A percentile compares a stretch with the other conserved stretches of the same genome.
Evolutionary conservation across 257 asterid species (phyloP).

Genomic region (Nicotiana otophora): DNA sequence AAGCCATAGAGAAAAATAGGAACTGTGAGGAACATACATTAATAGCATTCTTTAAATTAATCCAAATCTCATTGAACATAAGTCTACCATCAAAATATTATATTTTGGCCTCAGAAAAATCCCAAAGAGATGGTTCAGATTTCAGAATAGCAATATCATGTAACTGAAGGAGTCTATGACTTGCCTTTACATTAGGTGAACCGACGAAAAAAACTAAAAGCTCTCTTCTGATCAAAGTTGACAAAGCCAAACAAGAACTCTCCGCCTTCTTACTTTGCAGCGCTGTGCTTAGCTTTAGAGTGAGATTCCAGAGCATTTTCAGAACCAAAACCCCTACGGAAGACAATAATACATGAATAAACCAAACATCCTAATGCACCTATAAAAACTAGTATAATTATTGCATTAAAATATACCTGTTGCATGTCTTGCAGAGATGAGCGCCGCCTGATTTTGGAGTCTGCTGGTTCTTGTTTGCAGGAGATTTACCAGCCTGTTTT

Average conservation of each 20-base stretch:
- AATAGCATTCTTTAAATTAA: background rate
- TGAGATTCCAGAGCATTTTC: constrained; percentile 56
- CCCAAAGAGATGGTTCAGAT: background rate
- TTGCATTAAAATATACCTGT: constrained; percentile 24
- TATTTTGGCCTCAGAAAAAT: background rate
- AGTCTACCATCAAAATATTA: background rate
- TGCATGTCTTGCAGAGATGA: constrained; percentile 59
- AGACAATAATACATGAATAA: background rate
- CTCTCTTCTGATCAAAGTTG: background rate
- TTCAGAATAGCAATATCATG: background rate
- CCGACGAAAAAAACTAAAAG: background rate
- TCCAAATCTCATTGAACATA: background rate
- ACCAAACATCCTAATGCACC: background rate
- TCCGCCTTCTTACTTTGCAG: constrained; percentile 25
- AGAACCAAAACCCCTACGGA: constrained; percentile 45
- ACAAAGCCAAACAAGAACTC: background rate
- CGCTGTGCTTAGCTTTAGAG: constrained; percentile 67
- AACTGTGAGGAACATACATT: too few relatives aligned
- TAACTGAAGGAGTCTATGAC: background rate
- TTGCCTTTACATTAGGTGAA: background rate
- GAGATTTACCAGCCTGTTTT: constrained; percentile 62
- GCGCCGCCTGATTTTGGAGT: constrained; percentile 59
- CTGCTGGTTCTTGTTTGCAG: constrained; percentile 48
- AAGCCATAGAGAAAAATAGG: too few relatives aligned
- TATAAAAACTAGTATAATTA: background rate